phyloP scores from a whole-genome alignment of 257 asterid species.

The Solanum pinnatisectum region DNA sequence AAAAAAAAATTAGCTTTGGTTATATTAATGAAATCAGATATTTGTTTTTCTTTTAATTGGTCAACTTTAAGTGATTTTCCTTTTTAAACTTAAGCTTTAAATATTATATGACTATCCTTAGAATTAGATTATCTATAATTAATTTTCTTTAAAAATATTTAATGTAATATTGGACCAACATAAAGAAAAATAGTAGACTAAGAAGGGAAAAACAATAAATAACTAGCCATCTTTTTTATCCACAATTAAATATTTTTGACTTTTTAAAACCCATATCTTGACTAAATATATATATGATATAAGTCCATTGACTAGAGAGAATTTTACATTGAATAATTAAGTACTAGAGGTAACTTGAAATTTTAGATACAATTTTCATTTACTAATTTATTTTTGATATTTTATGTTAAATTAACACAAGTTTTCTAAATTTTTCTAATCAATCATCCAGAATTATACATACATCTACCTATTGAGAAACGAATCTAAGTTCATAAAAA shows the following conservation, averaged over 20 bases:
- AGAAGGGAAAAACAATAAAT: neutral
- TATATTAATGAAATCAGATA: neutral
- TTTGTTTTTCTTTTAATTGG: neutral
- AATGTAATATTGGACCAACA: neutral
- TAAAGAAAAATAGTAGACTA: neutral
- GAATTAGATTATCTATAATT: neutral
- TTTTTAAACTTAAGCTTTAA: neutral
- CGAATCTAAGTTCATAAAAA: constrained; percentile 26
- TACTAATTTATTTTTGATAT: neutral
- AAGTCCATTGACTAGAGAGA: neutral
- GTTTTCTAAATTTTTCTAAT: neutral
- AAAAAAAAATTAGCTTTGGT: neutral
- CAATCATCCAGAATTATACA: neutral
- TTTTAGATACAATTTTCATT: neutral
- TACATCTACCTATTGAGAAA: neutral
- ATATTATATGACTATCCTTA: neutral
- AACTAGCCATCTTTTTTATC: neutral
- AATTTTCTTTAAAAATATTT: neutral
- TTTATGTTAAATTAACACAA: neutral
- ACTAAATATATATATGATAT: neutral
- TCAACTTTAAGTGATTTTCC: too few relatives aligned
- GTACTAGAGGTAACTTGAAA: neutral
- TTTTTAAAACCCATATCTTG: neutral
- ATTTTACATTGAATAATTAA: neutral
- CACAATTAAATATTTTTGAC: neutral